Evolutionary conservation across 495 filamentous ascomycete species (phyloP), one percentile per base, ranked within the genome.

Genomic region (Hyaloscypha variabilis): DNA sequence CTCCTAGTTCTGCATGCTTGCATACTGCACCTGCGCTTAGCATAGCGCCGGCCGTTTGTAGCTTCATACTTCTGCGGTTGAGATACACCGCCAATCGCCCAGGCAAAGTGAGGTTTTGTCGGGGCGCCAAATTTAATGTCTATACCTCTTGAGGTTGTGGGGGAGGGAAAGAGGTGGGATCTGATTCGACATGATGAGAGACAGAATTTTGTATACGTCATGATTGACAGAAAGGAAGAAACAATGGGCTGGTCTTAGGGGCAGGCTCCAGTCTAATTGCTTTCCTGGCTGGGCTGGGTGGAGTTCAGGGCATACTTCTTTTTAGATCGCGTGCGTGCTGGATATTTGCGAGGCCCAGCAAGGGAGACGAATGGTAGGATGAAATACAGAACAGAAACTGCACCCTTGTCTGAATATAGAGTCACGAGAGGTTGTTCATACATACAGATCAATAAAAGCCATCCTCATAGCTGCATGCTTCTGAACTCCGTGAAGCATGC

Each of bases 51-150:
- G 67, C 30, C 63, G 53, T 60, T 60, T 58, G 13, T 57, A 55
- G 39, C 24, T 17, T 65, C 30, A 42, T 13, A 52, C 56, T 57
- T 42, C 34, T 55, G 19, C 53, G 21, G 53, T 34, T 28, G 52
- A 58, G 39, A 58, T 19, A 36, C 24, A 57, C 29, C 46, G 53
- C 62, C 34, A 28, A 21, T 30, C 24, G 19, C 59, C 49, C 54
- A 23, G 56, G 28, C 56, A 23, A 30, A 26, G n/a, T 29, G 59
- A 56, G 42, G 30, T 29, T 29, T 23, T 51, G 56, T 23, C 23
- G 29, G 26, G 55, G 31, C 34, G 52, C 51, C 51, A 50, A 60
- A 60, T 66, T 66, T 69, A 69, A 69, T 69, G 67, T 69, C 49
- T 69, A 69, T 66, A 69, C 59, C 63, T 46, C 63, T 54, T 60